These are phyloP conservation scores for Cephalotrichum gorgonifer DNA, from an alignment of 2,329 filamentous ascomycete species.

Conservation along the genomic window DNA sequence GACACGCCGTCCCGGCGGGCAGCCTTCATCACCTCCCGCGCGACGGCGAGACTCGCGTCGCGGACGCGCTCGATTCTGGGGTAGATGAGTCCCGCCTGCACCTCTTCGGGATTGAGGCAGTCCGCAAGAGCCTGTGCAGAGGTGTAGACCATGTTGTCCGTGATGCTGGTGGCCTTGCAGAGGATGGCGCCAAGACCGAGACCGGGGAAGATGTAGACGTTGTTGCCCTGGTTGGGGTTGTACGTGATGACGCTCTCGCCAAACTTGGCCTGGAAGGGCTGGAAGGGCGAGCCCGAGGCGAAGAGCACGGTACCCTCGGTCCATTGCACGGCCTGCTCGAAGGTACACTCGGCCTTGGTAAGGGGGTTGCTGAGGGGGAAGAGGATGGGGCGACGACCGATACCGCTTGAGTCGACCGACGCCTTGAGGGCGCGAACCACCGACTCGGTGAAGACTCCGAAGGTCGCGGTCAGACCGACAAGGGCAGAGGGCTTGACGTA, in stretches of 20 bases:
- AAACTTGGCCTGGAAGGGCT: constrained; percentile 51
- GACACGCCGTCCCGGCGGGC: constrained; percentile 76
- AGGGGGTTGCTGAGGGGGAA: constrained; percentile 96
- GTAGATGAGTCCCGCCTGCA: constrained; percentile 78
- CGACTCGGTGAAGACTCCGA: constrained; percentile 84
- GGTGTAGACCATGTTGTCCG: constrained; percentile 94
- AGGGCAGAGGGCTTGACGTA: constrained; percentile 92
- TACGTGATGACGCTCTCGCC: constrained; percentile 54
- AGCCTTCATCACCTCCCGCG: constrained; percentile 85
- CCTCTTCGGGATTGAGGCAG: constrained; percentile 70
- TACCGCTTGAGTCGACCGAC: constrained; percentile 50
- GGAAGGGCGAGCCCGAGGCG: constrained; percentile 90
- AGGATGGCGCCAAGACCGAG: constrained; percentile 90
- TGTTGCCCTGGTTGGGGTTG: constrained; percentile 76
- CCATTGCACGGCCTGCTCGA: constrained; percentile 83
- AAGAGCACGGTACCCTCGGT: constrained; percentile 89
- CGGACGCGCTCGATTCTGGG: constrained; percentile 84
- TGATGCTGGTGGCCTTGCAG: constrained; percentile 75
- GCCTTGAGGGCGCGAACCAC: constrained; percentile 64
- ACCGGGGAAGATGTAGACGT: constrained; percentile 91
- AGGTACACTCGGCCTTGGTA: constrained; percentile 90
- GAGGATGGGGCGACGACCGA: constrained; percentile 75
- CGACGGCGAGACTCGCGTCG: constrained; percentile 77
- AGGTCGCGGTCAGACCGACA: constrained; percentile 88
- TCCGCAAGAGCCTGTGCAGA: constrained; percentile 73